Evolutionary conservation across 23 red algal species (phyloP).

Genomic region (Gracilariopsis chorda): DNA sequence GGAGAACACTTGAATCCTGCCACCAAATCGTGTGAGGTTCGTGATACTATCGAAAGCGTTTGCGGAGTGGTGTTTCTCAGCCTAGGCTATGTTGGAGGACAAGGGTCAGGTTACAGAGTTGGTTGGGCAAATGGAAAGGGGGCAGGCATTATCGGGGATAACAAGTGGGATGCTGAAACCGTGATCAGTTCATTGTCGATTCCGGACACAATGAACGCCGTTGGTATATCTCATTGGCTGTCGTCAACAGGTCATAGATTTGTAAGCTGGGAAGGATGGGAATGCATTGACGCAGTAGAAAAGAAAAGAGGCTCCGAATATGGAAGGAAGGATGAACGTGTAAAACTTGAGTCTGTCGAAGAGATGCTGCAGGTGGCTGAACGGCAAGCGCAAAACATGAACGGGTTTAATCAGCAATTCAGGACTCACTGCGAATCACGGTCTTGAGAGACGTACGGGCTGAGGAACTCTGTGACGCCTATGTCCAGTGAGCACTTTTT

Average conservation of each 20-base stretch:
- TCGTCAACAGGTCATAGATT: background rate
- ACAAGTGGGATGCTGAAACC: constrained; percentile 55
- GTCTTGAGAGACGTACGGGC: too few species aligned
- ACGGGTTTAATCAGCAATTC: too few species aligned
- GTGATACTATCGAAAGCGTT: background rate
- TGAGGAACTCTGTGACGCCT: too few species aligned
- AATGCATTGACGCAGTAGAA: constrained; percentile 42
- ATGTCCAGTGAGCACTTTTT: too few species aligned
- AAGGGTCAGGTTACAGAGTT: constrained; percentile 7
- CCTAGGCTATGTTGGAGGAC: constrained; percentile 36
- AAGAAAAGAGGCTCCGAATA: background rate
- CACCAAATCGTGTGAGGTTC: too few species aligned
- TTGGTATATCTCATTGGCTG: constrained; percentile 21
- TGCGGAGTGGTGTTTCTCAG: constrained; percentile 29
- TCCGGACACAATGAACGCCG: background rate
- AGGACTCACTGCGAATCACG: too few species aligned
- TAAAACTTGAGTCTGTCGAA: constrained; percentile 38
- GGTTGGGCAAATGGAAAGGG: constrained; percentile 59
- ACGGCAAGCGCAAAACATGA: background rate
- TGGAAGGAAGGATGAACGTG: background rate
- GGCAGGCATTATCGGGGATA: constrained; percentile 56
- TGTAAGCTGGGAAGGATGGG: constrained; percentile 67
- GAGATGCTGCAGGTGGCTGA: constrained; percentile 55
- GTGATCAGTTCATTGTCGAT: constrained; percentile 7
- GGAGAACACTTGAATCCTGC: too few species aligned